phyloP scores from a whole-genome alignment of 257 asterid species.

The Solanum appendiculatum region DNA sequence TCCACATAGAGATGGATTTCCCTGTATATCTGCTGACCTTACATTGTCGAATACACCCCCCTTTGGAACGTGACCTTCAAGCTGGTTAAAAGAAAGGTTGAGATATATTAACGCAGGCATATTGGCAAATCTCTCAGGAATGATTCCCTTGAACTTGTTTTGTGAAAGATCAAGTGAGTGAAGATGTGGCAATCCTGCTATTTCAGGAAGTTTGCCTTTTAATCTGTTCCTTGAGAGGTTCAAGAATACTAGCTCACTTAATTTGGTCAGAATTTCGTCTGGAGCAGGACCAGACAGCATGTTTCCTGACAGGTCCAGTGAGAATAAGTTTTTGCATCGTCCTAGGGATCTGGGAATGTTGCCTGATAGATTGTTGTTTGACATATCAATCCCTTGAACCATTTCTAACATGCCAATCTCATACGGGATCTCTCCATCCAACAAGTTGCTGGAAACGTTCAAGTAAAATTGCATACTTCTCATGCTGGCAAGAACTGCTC shows the following conservation, averaged over 20 bases:
- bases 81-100: constrained; percentile 65
- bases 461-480: constrained; percentile 53
- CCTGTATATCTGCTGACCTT: constrained; percentile 21
- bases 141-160: constrained; percentile 55
- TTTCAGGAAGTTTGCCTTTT: constrained; percentile 46
- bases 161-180: constrained; percentile 48
- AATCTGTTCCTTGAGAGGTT: constrained; percentile 58
- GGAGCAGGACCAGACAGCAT: constrained; percentile 34
- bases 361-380: constrained; percentile 55
- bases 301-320: constrained; percentile 59
- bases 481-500: constrained; percentile 34
- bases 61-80: constrained; percentile 57
- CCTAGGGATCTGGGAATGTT: constrained; percentile 37
- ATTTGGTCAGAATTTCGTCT: constrained; percentile 27
- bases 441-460: constrained; percentile 53
- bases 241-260: constrained; percentile 27
- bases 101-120: constrained; percentile 40
- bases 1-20: constrained; percentile 64
- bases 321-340: constrained; percentile 48
- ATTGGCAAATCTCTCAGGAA: constrained; percentile 42
- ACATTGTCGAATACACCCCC: constrained; percentile 31
- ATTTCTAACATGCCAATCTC: constrained; percentile 55
- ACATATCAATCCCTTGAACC: constrained; percentile 67
- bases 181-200: constrained; percentile 26
- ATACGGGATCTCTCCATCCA: constrained; percentile 48